Evolutionary conservation across 768 basidiomycete genomes (phyloP).

Genomic region (Rhodotorula toruloides): DNA sequence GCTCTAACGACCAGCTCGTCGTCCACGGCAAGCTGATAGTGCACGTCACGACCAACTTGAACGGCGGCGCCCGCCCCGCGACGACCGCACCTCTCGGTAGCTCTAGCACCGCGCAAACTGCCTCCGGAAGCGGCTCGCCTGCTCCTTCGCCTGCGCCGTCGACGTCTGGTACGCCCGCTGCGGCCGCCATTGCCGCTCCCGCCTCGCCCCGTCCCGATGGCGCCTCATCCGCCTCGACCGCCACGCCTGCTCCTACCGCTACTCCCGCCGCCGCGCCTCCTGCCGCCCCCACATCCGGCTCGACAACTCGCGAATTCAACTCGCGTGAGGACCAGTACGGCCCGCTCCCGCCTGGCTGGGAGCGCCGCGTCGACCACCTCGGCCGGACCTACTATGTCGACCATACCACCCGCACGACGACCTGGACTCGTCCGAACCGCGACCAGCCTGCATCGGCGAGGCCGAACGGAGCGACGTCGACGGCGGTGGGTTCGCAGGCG

Average conservation of each 20-base stretch:
- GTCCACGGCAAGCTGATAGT: constrained; percentile 97
- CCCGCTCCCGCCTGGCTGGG: constrained; percentile 85
- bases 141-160: background rate
- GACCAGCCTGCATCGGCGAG: constrained; percentile 74
- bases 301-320: constrained; percentile 66
- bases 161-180: too few species aligned
- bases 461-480: constrained; percentile 61
- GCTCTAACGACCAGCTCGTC: constrained; percentile 96
- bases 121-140: background rate
- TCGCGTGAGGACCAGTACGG: constrained; percentile 92
- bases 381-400: constrained; percentile 97
- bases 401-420: constrained; percentile 94
- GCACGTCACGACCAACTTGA: constrained; percentile 86
- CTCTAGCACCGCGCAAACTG: constrained; percentile 14
- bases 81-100: constrained; percentile 11
- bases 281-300: constrained; percentile 24
- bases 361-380: constrained; percentile 91
- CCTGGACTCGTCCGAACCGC: constrained; percentile 78
- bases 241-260: background rate
- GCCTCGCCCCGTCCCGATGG: background rate
- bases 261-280: constrained; percentile 18
- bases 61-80: constrained; percentile 52
- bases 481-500: constrained; percentile 54
- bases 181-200: background rate
- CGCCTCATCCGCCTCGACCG: background rate